Evolutionary conservation across 2,329 filamentous ascomycete species (phyloP).

Genomic region (Penicillium brevicompactum): DNA sequence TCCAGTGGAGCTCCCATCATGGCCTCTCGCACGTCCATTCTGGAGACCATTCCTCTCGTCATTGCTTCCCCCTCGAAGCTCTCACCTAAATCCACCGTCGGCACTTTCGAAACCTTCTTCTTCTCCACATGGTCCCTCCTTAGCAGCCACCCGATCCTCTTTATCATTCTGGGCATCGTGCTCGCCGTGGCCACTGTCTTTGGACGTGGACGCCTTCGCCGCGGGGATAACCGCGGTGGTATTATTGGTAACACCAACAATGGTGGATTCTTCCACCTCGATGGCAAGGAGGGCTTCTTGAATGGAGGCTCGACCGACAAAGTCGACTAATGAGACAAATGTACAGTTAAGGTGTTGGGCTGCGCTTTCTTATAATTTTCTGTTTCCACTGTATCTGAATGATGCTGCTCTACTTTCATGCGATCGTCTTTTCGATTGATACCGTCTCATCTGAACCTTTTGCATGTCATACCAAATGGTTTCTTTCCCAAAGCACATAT

Average conservation of each 20-base stretch:
- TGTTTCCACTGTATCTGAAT: constrained; percentile 26
- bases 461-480: constrained; percentile 20
- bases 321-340: constrained; percentile 45
- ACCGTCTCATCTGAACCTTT: constrained; percentile 17
- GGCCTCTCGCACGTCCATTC: constrained; percentile 83
- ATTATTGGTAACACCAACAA: constrained; percentile 38
- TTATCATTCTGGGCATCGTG: constrained; percentile 41
- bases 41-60: constrained; percentile 70
- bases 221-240: constrained; percentile 33
- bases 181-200: constrained; percentile 37
- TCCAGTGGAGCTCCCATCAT: constrained; percentile 87
- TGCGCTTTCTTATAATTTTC: constrained; percentile 25
- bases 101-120: constrained; percentile 49
- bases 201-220: constrained; percentile 35
- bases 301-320: constrained; percentile 48
- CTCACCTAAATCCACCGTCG: constrained; percentile 52
- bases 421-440: constrained; percentile 2
- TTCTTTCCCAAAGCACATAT: constrained; percentile 23
- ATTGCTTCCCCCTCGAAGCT: constrained; percentile 52
- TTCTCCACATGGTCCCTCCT: constrained; percentile 49
- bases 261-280: constrained; percentile 50
- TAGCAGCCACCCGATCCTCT: constrained; percentile 46
- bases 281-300: constrained; percentile 51
- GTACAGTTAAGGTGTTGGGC: constrained; percentile 36
- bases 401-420: constrained; percentile 18